These are phyloP conservation scores for Tuber magnatum DNA, from an alignment of 495 filamentous ascomycete species.

Conservation along the genomic window DNA sequence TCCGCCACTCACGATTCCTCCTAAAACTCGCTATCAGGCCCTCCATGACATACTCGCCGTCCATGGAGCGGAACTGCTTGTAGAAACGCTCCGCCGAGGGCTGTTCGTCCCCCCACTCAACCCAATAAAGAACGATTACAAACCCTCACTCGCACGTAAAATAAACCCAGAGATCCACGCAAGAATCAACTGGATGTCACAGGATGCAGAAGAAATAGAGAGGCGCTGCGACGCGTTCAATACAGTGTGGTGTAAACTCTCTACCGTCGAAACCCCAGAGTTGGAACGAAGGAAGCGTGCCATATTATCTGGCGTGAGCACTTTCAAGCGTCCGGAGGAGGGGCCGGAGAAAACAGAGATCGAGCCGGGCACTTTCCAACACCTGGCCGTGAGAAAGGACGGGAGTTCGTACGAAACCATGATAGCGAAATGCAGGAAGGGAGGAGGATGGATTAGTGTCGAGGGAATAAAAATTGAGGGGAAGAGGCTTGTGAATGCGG, in stretches of 20 bases:
- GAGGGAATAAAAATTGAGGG: constrained; percentile 37
- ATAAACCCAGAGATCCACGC: constrained; percentile 43
- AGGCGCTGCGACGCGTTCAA: constrained; percentile 16
- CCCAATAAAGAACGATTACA: constrained; percentile 39
- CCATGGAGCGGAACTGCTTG: constrained; percentile 55
- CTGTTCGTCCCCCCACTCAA: constrained; percentile 59
- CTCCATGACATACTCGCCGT: constrained; percentile 46
- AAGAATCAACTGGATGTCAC: constrained; percentile 37
- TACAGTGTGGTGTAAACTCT: constrained; percentile 30
- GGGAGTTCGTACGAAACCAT: constrained; percentile 18
- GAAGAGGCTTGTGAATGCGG: constrained; percentile 25
- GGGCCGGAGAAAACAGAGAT: constrained; percentile 11
- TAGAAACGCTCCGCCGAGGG: constrained; percentile 52
- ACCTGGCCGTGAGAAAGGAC: constrained; percentile 17
- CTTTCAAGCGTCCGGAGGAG: constrained; percentile 19
- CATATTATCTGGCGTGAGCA: constrained; percentile 26
- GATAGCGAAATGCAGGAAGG: constrained; percentile 31
- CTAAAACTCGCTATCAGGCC: constrained; percentile 36
- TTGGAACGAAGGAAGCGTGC: constrained; percentile 22
- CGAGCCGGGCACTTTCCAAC: constrained; percentile 24
- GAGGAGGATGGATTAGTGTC: constrained; percentile 34
- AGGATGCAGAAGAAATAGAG: constrained; percentile 27
- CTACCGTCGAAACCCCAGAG: constrained; percentile 16
- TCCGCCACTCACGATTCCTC: constrained; percentile 25
- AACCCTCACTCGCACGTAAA: constrained; percentile 41